Percentiles rank a stretch among this genome's conserved stretches.
Evolutionary conservation across 2,329 filamentous ascomycete genomes (phyloP).

Genomic region (Lachnellula hyalina): DNA sequence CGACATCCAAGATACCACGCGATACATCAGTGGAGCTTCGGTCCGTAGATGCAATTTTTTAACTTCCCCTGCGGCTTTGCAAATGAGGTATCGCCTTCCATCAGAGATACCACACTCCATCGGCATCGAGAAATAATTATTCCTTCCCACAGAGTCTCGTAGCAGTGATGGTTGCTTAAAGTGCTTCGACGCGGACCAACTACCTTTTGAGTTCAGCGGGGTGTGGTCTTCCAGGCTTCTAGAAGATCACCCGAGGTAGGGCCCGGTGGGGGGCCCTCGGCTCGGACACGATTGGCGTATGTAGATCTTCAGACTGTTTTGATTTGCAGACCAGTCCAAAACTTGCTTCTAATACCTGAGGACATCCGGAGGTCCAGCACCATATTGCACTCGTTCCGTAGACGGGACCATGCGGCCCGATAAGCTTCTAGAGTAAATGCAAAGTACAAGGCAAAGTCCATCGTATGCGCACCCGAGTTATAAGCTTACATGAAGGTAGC

Average conservation of each 20-base stretch:
- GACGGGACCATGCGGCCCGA: too few species aligned
- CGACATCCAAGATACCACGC: too few species aligned
- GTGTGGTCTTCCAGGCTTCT: neutral
- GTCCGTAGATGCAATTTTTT: neutral
- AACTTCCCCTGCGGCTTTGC: neutral
- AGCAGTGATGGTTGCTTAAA: neutral
- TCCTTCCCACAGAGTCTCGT: neutral
- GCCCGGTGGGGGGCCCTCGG: neutral
- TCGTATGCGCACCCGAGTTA: too few species aligned
- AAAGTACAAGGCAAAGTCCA: too few species aligned
- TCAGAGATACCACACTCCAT: neutral
- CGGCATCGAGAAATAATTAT: neutral
- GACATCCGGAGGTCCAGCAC: neutral
- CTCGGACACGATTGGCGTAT: neutral
- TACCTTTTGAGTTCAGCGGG: conserved; percentile 1
- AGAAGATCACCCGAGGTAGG: neutral
- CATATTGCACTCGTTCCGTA: too few species aligned
- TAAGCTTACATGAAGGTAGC: too few species aligned
- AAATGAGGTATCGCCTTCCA: neutral
- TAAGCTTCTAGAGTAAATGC: too few species aligned
- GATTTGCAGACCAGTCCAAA: too few species aligned
- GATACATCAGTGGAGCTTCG: neutral
- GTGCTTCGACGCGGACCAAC: neutral
- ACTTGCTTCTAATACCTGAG: neutral
- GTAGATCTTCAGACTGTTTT: neutral